Conservation (phyloP, 768 basidiomycete genomes). For the Russula lepida region DNA sequence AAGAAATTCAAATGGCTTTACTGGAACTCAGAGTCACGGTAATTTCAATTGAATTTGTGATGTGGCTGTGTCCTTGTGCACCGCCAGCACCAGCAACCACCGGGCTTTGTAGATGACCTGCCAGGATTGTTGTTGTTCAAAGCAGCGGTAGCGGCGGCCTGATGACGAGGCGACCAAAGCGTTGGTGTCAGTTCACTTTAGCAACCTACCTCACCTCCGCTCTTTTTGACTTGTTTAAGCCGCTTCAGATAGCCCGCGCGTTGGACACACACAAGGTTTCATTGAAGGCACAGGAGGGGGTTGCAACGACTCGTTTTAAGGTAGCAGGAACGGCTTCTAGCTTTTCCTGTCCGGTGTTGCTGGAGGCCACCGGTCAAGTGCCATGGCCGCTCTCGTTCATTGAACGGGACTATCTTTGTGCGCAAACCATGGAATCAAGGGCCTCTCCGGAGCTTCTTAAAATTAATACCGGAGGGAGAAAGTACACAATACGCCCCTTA, state of each 20-base stretch:
- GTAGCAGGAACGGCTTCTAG: background rate
- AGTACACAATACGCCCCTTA: background rate
- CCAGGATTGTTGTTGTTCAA: background rate
- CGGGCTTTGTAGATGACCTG: background rate
- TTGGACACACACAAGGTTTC: background rate
- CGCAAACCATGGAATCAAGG: background rate
- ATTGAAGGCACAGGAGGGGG: background rate
- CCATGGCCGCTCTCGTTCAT: background rate
- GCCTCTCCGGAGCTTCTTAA: background rate
- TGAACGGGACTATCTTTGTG: background rate
- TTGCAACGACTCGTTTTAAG: background rate
- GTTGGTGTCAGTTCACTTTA: background rate
- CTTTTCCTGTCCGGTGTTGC: background rate
- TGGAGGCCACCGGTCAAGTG: background rate
- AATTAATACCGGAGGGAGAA: background rate
- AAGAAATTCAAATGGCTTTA: background rate
- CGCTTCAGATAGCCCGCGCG: background rate
- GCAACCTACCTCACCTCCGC: background rate
- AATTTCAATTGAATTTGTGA: background rate
- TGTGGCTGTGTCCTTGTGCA: conserved; percentile 15
- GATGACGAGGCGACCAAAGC: background rate
- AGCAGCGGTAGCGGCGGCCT: background rate
- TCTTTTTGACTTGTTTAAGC: conserved; percentile 3
- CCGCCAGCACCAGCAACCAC: background rate
- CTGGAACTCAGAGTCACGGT: too few relatives aligned